Evolutionary conservation across 1,284 basidiomycete species (phyloP), one percentile per base, ranked within the genome.

Genomic region (Anthracocystis walkeri): DNA sequence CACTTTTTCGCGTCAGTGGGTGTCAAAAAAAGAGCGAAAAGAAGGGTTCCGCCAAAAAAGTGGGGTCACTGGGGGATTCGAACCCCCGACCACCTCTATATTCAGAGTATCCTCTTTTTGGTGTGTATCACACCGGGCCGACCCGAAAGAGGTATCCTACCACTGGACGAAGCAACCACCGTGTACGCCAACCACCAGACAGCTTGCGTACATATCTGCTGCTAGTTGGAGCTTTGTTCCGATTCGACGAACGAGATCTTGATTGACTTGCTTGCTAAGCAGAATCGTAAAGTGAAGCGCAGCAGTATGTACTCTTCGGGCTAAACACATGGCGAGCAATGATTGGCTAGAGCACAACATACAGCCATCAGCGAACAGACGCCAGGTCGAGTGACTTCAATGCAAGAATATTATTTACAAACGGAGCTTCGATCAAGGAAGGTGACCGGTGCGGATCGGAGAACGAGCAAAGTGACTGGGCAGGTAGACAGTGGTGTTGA

Each of bases 91-190:
- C 68, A 71, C 68, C 68, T 71, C 68, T 71, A 71, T 54, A 45
- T 58, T 50, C 50, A 52, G 44, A 50, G 53, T 29, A n/a, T 49
- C 49, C 51, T 45, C 40, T 31, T 35, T n/a, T 50, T 53, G 42
- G 58, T 70, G 58, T 61, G 61, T 11, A 49, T 10, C 67, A 62
- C 58, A 71, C 62, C 55, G 68, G 68, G 62, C 57, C 23, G 44
- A 40, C 68, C 68, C 68, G 68, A 71, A 71, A 71, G 68, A 71
- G 68, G 68, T 71, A 71, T 71, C 68, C 68, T 71, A 71, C 68
- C 68, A 71, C 68, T 71, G 62, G 68, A 71, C 68, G 62, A 71
- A 71, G 68, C 68, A 71, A 71, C 68, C 68, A 6, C 63, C 29
- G 51, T 50, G 4, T 45, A 7, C 25, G 55, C 23, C 33, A 2